Evolutionary conservation across 495 filamentous ascomycete genomes (phyloP), one percentile per base, ranked within the genome.

Genomic region (Tricharina praecox): DNA sequence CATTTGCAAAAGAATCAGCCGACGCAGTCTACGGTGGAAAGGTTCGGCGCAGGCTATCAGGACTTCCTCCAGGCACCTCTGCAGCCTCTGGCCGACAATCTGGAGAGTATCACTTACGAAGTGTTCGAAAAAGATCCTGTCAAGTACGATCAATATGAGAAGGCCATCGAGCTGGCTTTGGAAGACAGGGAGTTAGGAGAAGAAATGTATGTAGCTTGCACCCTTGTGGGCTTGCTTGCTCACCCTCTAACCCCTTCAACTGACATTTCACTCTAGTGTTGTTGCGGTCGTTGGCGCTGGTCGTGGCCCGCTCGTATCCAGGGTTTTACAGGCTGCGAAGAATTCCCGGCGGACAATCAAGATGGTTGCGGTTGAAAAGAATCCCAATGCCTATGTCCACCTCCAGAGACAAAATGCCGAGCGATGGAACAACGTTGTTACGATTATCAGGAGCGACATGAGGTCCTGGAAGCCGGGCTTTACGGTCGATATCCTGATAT

Each of bases 101-200:
- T 99, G 20, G 90, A 99, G 59, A 90, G 82, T 39, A 81, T 92
- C 45, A 99, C 90, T 1, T 99, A 99, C 61, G 90, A 99, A 62
- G 87, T 96, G 7, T 99, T 99, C 58, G 90, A 99, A 63, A 92
- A 90, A 53, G 92, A 96, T 49, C 90, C 90, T 0, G 78, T 96
- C 62, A 99, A 99, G 63, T 99, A 99, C 61, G 79, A 86, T 43
- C 86, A 85, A 69, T 99, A 99, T 61, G 85, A 94, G 61, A 65
- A 70, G 15, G 90, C 90, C 30, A 84, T 95, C 42, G 69, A 71
- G 1, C 71, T 79, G 48, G 88, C 90, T 0, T 72, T 99, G 50
- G 66, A 62, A n/a, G 88, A 94, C 51, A 90, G 68, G 70, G 34
- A 72, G 78, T 50, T 69, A 71, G 47, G 45, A 9, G 48, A 47